Evolutionary conservation across 2,329 filamentous ascomycete species (phyloP).

Genomic region (Calonectria crousiana): DNA sequence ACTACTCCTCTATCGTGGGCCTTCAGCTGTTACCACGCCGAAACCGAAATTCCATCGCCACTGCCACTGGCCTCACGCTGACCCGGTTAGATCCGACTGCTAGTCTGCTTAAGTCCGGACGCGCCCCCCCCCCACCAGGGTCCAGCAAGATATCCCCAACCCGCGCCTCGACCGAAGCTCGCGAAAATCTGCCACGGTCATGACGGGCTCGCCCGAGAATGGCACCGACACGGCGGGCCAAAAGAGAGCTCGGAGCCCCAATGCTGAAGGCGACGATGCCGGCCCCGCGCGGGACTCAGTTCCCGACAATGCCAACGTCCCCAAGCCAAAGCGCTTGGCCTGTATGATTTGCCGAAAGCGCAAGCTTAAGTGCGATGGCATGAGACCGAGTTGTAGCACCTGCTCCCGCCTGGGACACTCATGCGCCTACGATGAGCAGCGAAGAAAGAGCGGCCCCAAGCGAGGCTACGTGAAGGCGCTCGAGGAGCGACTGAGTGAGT

Average conservation of each 20-base stretch:
- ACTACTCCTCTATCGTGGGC: background rate
- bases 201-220: slow-evolving; percentile 55
- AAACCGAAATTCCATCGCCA: slow-evolving; percentile 2
- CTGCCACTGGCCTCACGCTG: background rate
- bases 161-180: slow-evolving; percentile 13
- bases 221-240: slow-evolving; percentile 48
- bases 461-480: slow-evolving; percentile 94
- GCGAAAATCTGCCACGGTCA: slow-evolving; percentile 32
- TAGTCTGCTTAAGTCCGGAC: background rate
- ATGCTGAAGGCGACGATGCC: slow-evolving; percentile 49
- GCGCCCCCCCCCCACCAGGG: slow-evolving; percentile 24
- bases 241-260: slow-evolving; percentile 44
- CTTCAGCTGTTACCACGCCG: slow-evolving; percentile 5
- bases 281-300: slow-evolving; percentile 54
- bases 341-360: slow-evolving; percentile 94
- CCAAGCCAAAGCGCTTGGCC: slow-evolving; percentile 91
- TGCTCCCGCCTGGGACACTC: slow-evolving; percentile 88
- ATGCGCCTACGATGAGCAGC: slow-evolving; percentile 91
- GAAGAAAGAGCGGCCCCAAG: slow-evolving; percentile 95
- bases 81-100: slow-evolving; percentile 30
- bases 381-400: slow-evolving; percentile 87
- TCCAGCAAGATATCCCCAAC: background rate
- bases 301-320: slow-evolving; percentile 68
- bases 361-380: slow-evolving; percentile 91
- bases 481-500: slow-evolving; percentile 89